Conservation (phyloP, 345 rosid species). For the Nephelium lappaceum region DNA sequence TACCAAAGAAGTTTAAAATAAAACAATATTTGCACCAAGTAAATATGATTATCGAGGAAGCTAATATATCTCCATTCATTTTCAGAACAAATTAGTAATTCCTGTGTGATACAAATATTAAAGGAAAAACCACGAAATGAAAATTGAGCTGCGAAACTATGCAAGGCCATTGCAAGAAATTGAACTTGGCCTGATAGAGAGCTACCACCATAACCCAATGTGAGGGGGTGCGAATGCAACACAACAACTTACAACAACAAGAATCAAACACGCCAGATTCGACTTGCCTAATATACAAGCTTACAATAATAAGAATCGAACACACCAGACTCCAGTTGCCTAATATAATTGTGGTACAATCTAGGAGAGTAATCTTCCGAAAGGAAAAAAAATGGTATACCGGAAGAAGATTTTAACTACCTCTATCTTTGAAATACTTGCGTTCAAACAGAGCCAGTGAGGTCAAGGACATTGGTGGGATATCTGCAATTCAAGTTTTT, state of each 20-base stretch:
- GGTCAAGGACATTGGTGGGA: slow-evolving; percentile 7
- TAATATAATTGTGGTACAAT: slow-evolving; percentile 5
- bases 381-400: slow-evolving; percentile 10
- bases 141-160: slow-evolving; percentile 2
- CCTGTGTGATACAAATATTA: neutral
- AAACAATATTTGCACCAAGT: neutral
- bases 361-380: slow-evolving; percentile 10
- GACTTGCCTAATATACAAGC: neutral
- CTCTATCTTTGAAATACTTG: slow-evolving; percentile 15
- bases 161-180: slow-evolving; percentile 9
- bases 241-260: neutral
- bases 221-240: slow-evolving; percentile 3
- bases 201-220: slow-evolving; percentile 19
- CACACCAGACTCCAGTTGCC: slow-evolving; percentile 14
- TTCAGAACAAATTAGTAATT: slow-evolving; percentile 2
- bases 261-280: no score
- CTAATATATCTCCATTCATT: slow-evolving; percentile 8
- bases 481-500: slow-evolving; percentile 33
- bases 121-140: neutral
- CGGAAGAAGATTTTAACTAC: slow-evolving; percentile 20
- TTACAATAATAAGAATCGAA: slow-evolving; percentile 14
- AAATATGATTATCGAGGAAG: neutral
- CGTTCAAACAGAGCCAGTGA: slow-evolving; percentile 19
- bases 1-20: neutral
- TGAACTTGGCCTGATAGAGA: neutral